Conservation (phyloP, 2,329 filamentous ascomycete genomes). For the Penicillium decumbens region DNA sequence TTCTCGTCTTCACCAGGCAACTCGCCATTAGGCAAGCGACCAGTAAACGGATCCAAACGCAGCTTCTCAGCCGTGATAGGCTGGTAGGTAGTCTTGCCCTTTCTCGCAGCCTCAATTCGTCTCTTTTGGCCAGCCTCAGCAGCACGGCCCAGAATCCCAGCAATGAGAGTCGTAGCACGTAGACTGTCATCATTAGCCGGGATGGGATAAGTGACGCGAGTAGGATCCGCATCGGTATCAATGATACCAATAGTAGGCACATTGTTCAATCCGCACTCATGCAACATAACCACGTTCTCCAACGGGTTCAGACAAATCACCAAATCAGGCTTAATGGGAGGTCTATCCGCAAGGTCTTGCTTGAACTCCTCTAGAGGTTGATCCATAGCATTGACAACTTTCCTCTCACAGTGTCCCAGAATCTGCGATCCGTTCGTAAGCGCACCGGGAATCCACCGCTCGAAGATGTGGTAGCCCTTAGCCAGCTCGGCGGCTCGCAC, state of each 20-base stretch:
- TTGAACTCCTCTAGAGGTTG: conserved; percentile 60
- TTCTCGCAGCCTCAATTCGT: conserved; percentile 58
- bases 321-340: conserved; percentile 75
- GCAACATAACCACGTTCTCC: conserved; percentile 85
- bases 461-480: conserved; percentile 80
- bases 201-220: conserved; percentile 93
- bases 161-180: conserved; percentile 74
- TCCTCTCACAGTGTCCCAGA: conserved; percentile 62
- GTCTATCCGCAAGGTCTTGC: conserved; percentile 57
- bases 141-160: conserved; percentile 77
- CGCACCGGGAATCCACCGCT: conserved; percentile 83
- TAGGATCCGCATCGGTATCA: conserved; percentile 87
- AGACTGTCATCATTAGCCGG: conserved; percentile 96
- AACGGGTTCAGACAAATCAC: conserved; percentile 89
- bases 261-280: conserved; percentile 82
- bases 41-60: conserved; percentile 26
- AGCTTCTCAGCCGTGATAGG: conserved; percentile 23
- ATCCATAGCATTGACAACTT: conserved; percentile 75
- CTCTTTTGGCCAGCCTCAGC: conserved; percentile 70
- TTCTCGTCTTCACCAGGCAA: neutral
- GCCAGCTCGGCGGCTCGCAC: conserved; percentile 75
- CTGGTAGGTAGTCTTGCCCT: conserved; percentile 59
- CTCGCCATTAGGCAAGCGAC: conserved; percentile 11
- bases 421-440: conserved; percentile 94
- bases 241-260: conserved; percentile 93